Evolutionary conservation across 2,329 filamentous ascomycete genomes (phyloP).

Genomic region (Xylariaceae sp.): DNA sequence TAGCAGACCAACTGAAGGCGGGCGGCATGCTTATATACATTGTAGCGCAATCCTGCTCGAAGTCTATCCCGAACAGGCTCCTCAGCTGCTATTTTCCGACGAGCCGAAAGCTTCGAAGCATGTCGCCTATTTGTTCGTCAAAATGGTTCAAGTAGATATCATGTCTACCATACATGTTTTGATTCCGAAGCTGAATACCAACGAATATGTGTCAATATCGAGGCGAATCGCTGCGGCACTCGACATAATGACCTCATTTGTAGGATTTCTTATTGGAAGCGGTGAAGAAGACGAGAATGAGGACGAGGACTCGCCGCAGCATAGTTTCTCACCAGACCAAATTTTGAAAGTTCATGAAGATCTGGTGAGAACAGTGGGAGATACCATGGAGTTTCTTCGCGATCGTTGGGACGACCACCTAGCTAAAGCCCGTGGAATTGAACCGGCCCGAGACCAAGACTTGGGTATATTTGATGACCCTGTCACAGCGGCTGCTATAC

Average conservation of each 20-base stretch:
- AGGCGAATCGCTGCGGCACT: constrained; percentile 58
- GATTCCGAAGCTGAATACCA: constrained; percentile 55
- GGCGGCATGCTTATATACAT: constrained; percentile 58
- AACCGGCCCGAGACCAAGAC: constrained; percentile 52
- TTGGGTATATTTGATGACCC: constrained; percentile 54
- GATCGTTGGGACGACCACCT: constrained; percentile 63
- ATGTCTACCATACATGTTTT: constrained; percentile 61
- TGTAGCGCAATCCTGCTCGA: constrained; percentile 57
- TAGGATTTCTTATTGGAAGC: constrained; percentile 54
- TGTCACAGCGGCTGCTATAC: constrained; percentile 56
- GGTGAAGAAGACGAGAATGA: constrained; percentile 49
- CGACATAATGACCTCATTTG: constrained; percentile 60
- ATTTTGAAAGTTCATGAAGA: constrained; percentile 48
- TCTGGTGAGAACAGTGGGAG: constrained; percentile 56
- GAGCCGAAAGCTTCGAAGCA: constrained; percentile 45
- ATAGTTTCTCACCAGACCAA: constrained; percentile 52
- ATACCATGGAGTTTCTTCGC: constrained; percentile 65
- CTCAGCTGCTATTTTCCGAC: constrained; percentile 52
- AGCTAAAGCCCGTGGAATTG: constrained; percentile 38
- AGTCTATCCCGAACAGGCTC: constrained; percentile 46
- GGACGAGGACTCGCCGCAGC: constrained; percentile 2
- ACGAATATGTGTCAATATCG: constrained; percentile 50
- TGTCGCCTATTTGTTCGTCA: constrained; percentile 61
- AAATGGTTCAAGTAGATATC: constrained; percentile 64
- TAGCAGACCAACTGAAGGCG: constrained; percentile 52